Evolutionary conservation across 345 rosid genomes (phyloP).

Genomic region (Camelina laxa): DNA sequence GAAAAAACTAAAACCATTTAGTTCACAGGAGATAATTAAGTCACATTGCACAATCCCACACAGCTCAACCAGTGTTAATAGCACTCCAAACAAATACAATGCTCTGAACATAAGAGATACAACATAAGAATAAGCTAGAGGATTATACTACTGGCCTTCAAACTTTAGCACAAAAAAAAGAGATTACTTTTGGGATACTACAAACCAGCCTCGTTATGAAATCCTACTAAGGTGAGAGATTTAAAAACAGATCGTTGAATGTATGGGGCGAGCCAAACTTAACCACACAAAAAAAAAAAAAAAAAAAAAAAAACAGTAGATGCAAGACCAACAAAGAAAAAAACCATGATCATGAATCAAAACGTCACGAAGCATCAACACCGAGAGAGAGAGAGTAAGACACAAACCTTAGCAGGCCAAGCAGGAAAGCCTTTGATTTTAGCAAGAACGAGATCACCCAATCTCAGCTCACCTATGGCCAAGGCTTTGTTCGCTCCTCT

Average conservation of each 20-base stretch:
- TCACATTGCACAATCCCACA: constrained; percentile 14
- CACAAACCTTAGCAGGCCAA: constrained; percentile 96
- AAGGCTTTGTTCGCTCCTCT: constrained; percentile 71
- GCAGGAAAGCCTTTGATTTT: constrained; percentile 94
- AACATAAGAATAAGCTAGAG: constrained; percentile 6
- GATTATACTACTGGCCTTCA: constrained; percentile 10
- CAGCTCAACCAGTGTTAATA: constrained; percentile 6
- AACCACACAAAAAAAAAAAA: not conserved
- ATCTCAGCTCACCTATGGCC: constrained; percentile 61
- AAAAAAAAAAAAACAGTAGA: not conserved
- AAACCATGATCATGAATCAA: constrained; percentile 3
- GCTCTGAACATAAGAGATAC: not conserved
- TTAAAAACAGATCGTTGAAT: not conserved
- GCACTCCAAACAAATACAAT: not conserved
- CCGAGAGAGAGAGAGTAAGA: not conserved
- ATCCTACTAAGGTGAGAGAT: constrained; percentile 15
- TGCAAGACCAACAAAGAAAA: not conserved
- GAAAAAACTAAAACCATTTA: constrained; percentile 54
- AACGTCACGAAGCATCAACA: constrained; percentile 5
- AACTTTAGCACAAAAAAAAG: not conserved
- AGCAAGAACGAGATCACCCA: constrained; percentile 98
- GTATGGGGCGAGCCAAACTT: not conserved
- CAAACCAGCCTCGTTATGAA: not conserved
- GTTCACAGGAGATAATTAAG: constrained; percentile 18
- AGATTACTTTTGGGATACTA: not conserved